phyloP scores from a whole-genome alignment of 1,284 basidiomycete genomes.

The Trichosporon sp. region DNA sequence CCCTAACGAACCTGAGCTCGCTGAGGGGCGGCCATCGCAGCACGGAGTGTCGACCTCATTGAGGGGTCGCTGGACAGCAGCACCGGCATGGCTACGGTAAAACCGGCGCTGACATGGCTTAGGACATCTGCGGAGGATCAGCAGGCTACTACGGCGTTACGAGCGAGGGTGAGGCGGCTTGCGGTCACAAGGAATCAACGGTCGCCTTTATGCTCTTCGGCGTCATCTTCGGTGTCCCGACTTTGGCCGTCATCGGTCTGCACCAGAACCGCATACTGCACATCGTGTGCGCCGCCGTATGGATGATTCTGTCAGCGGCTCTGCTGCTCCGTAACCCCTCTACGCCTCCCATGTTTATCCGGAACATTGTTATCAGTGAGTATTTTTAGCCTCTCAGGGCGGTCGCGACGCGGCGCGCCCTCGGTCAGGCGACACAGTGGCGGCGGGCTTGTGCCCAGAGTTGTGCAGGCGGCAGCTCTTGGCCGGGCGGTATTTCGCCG shows the following conservation, averaged over 20 bases:
- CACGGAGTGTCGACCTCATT: background rate
- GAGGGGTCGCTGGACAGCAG: background rate
- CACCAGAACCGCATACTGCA: constrained; percentile 66
- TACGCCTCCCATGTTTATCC: constrained; percentile 51
- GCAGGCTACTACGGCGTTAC: background rate
- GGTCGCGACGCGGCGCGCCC: background rate
- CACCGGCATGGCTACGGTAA: background rate
- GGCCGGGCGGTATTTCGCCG: too few species aligned
- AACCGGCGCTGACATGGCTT: background rate
- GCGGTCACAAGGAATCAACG: background rate
- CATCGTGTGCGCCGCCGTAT: constrained; percentile 56
- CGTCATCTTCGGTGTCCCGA: constrained; percentile 57
- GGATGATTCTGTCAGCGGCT: constrained; percentile 47
- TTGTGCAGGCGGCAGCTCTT: too few species aligned
- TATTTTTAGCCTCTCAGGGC: background rate
- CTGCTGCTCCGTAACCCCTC: constrained; percentile 18
- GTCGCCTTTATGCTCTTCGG: constrained; percentile 1
- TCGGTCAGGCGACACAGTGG: background rate
- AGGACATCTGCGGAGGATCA: background rate
- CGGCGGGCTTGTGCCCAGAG: background rate
- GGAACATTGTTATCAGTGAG: constrained; percentile 42
- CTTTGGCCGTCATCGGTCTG: constrained; percentile 70
- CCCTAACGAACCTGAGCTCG: background rate
- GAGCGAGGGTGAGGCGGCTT: background rate
- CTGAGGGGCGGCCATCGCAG: background rate